These are phyloP conservation scores for Chlorella sorokiniana DNA, from an alignment of 139 green algal genomes.

Conservation along the genomic window DNA sequence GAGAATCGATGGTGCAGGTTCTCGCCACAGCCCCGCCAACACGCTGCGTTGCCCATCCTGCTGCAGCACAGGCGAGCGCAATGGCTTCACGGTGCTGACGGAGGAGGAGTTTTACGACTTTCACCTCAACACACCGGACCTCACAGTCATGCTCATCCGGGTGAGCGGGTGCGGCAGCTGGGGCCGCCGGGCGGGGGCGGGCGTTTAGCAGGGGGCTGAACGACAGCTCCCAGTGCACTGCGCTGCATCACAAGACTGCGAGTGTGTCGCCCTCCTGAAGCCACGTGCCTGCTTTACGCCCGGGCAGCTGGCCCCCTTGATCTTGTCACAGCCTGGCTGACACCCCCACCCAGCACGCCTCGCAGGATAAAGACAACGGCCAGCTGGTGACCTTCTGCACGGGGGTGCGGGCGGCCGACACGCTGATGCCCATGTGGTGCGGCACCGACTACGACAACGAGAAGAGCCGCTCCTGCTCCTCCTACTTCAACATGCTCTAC, in stretches of 20 bases:
- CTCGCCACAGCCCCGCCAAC: no score
- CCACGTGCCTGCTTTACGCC: no score
- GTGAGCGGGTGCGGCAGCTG: background rate
- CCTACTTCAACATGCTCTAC: conserved; percentile 49
- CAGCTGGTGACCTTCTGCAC: conserved; percentile 48
- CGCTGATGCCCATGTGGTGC: conserved; percentile 54
- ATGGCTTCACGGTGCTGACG: conserved; percentile 47
- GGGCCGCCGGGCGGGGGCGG: no score
- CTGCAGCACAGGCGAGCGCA: conserved; percentile 40
- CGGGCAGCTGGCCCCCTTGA: no score
- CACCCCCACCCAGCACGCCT: background rate
- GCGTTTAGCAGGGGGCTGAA: background rate
- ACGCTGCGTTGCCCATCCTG: no score
- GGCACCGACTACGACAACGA: conserved; percentile 52
- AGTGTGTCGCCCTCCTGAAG: no score
- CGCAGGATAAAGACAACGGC: conserved; percentile 20
- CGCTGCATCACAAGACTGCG: no score
- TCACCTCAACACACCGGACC: conserved; percentile 34
- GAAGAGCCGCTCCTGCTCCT: conserved; percentile 35
- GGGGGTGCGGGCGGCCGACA: conserved; percentile 37
- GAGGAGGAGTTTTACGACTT: conserved; percentile 50
- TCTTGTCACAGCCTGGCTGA: no score
- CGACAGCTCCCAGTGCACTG: no score
- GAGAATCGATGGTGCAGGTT: no score
- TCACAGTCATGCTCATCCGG: conserved; percentile 34